phyloP scores from a whole-genome alignment of 2,329 filamentous ascomycete species.

The Penicillium sclerotiorum region DNA sequence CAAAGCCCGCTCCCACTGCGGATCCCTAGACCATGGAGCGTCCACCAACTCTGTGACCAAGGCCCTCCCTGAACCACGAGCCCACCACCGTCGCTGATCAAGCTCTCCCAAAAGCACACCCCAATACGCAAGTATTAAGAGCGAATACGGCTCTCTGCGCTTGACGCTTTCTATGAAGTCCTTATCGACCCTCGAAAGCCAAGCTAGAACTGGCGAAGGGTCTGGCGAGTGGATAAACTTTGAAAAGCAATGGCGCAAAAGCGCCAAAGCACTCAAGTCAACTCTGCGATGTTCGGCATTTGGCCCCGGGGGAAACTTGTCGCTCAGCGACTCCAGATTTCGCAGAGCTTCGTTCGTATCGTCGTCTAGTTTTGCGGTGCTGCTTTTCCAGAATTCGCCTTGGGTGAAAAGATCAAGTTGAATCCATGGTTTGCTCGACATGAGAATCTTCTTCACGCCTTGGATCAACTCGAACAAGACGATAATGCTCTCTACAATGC shows the following conservation, averaged over 20 bases:
- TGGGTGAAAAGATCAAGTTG: slow-evolving; percentile 57
- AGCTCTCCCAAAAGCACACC: slow-evolving; percentile 36
- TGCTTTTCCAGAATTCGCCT: slow-evolving; percentile 48
- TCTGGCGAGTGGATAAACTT: slow-evolving; percentile 28
- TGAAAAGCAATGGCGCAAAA: slow-evolving; percentile 33
- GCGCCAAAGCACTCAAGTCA: slow-evolving; percentile 30
- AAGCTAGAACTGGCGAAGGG: slow-evolving; percentile 36
- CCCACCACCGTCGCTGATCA: slow-evolving; percentile 39
- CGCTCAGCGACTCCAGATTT: slow-evolving; percentile 30
- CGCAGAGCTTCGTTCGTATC: slow-evolving; percentile 29
- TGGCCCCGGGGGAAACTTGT: too few relatives aligned
- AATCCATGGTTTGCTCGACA: slow-evolving; percentile 41
- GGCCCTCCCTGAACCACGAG: slow-evolving; percentile 33
- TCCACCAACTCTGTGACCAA: slow-evolving; percentile 32
- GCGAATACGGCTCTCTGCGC: slow-evolving; percentile 32
- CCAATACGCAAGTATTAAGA: slow-evolving; percentile 42
- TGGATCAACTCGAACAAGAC: slow-evolving; percentile 40
- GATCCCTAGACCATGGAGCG: slow-evolving; percentile 22
- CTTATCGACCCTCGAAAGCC: slow-evolving; percentile 36
- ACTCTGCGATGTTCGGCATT: slow-evolving; percentile 32
- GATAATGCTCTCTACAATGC: slow-evolving; percentile 40
- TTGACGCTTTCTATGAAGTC: slow-evolving; percentile 35
- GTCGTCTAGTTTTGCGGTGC: slow-evolving; percentile 28
- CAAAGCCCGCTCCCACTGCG: slow-evolving; percentile 29
- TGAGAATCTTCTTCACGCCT: slow-evolving; percentile 38